Conservation (phyloP, 495 filamentous ascomycete species). For the Tuber magnatum region DNA sequence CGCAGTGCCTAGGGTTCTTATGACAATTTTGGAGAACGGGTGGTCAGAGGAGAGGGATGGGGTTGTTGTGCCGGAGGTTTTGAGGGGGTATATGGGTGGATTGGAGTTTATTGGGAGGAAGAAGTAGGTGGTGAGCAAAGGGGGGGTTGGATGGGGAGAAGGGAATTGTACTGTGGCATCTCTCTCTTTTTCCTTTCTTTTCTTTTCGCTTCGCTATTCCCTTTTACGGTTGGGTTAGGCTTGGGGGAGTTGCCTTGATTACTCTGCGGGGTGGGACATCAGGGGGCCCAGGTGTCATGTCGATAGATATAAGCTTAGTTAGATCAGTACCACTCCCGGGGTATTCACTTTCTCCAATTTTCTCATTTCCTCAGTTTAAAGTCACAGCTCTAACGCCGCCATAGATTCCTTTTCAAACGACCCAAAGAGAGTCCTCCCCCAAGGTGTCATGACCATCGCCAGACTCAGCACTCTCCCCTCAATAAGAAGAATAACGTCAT, state of each 20-base stretch:
- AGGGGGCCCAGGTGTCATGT: not conserved
- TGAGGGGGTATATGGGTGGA: slow-evolving; percentile 77
- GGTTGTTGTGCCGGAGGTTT: slow-evolving; percentile 65
- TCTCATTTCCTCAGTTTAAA: not conserved
- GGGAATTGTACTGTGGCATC: not conserved
- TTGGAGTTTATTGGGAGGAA: slow-evolving; percentile 55
- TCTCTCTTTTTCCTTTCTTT: not conserved
- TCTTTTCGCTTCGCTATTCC: not conserved
- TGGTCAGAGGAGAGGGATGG: slow-evolving; percentile 62
- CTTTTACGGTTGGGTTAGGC: not conserved
- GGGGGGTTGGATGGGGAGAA: not conserved
- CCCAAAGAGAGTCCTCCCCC: not conserved
- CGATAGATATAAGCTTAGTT: not conserved
- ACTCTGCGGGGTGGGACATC: not conserved
- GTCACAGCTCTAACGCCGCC: not conserved
- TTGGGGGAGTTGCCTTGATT: not conserved
- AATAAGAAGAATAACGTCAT: not conserved
- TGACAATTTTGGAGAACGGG: slow-evolving; percentile 86
- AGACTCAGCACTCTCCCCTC: not conserved
- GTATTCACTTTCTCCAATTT: not conserved
- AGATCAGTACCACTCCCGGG: not conserved
- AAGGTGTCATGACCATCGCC: not conserved
- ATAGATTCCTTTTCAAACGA: not conserved
- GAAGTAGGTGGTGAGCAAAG: slow-evolving; percentile 14
- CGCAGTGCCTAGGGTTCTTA: slow-evolving; percentile 81